Evolutionary conservation across 2,329 filamentous ascomycete species (phyloP), one percentile per base, ranked within the genome.

Genomic region (Talaromyces albobiverticillius): DNA sequence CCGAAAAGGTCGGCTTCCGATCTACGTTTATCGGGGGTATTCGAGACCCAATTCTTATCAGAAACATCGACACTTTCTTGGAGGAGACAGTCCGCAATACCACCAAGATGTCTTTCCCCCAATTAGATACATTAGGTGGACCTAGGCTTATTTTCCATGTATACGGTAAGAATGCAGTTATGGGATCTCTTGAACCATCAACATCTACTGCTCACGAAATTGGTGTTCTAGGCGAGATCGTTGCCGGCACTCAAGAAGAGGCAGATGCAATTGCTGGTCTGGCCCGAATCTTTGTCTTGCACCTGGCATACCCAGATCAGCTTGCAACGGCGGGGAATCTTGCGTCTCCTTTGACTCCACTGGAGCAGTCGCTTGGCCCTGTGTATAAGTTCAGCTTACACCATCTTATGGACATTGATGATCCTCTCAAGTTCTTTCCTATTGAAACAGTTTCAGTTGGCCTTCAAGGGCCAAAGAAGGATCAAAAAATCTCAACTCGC

Each of bases 291-390:
- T 32, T 13, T n/a, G 40, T 32, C 14, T 20, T 23, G 11, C 46
- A 50, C 40, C 9, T 11, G 14, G 14, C 46, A 3, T 50, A 50
- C 16, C 13, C 32, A 4, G 32, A 23, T 29, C 46, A 50, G 20
- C n/a, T 41, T 18, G 46, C 46, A 7, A 50, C 20, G 4, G 31
- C 32, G 10, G 46, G 46, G 5, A 50, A 41, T 50, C 40, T 50
- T 26, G 46, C 46, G 6, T 25, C 23, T 32, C 46, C 46, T 23
- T 38, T 26, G 7, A 18, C 46, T 6, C 46, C 46, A n/a, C 26
- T n/a, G 13, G 46, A 50, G 22, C 40, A 23, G 13, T 32, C 46
- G 3, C 8, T 36, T 3, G 46, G 46, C 3, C 11, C 14, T 3
- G 18, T 50, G 8, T 26, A 13, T 10, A 32, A 50, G 22, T 50